Percentiles rank a stretch among this genome's conserved stretches.
phyloP scores from a whole-genome alignment of 768 basidiomycete genomes.

The Serendipita sp. region DNA sequence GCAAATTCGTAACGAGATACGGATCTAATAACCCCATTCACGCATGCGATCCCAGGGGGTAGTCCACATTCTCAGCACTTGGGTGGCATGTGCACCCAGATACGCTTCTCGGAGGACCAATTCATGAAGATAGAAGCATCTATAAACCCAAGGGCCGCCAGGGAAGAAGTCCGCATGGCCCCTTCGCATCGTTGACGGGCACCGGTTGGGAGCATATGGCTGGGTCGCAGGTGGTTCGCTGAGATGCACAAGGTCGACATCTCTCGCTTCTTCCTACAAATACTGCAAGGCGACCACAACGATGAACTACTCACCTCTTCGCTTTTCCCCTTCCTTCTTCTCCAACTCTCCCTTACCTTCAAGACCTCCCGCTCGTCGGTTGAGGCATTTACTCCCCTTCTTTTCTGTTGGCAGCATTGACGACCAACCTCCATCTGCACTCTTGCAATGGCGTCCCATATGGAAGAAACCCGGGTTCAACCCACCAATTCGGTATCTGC shows the following conservation, averaged over 20 bases:
- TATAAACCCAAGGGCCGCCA: not conserved
- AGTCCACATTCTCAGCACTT: too few species aligned
- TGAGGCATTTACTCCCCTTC: not conserved
- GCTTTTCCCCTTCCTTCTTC: not conserved
- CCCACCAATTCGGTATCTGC: not conserved
- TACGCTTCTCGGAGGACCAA: too few species aligned
- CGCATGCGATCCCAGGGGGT: too few species aligned
- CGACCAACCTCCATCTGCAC: not conserved
- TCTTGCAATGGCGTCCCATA: not conserved
- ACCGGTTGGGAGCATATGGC: too few species aligned
- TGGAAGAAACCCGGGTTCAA: not conserved
- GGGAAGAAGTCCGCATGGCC: not conserved
- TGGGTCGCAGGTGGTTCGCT: too few species aligned
- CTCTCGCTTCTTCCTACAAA: too few species aligned
- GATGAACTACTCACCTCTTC: not conserved
- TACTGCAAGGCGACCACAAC: not conserved
- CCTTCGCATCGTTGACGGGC: not conserved
- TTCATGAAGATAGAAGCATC: too few species aligned
- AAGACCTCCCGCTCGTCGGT: conserved; percentile 1
- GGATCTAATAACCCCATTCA: too few species aligned
- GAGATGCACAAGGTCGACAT: too few species aligned
- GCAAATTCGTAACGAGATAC: too few species aligned
- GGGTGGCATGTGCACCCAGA: too few species aligned
- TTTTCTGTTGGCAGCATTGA: not conserved
- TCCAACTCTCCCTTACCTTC: not conserved